phyloP scores from a whole-genome alignment of 176 grass and related monocot genomes.

The Thinopyrum elongatum region DNA sequence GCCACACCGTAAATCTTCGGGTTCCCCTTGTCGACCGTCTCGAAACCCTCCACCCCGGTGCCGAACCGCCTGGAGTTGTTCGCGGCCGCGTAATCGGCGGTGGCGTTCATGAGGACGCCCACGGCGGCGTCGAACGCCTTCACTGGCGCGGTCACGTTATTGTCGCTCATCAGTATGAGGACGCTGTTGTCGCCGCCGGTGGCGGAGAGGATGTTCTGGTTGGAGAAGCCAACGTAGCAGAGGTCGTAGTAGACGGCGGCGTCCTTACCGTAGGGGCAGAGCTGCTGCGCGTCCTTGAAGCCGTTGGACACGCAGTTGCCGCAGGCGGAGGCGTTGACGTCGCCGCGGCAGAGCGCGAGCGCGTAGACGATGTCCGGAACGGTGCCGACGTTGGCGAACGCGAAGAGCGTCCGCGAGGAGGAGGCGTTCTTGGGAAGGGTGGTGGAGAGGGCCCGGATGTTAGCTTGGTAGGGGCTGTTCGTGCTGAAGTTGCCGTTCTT shows the following conservation, averaged over 20 bases:
- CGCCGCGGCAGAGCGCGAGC: constrained; percentile 40
- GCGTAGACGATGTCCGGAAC: constrained; percentile 20
- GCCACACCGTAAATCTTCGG: constrained; percentile 44
- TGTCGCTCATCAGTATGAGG: not conserved
- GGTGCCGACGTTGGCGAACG: accelerated
- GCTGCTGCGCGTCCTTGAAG: constrained; percentile 20
- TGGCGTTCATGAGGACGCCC: constrained; percentile 10
- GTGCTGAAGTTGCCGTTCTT: not conserved
- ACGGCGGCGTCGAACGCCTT: constrained; percentile 29
- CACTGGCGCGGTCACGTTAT: constrained; percentile 14
- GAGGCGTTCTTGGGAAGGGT: constrained; percentile 22
- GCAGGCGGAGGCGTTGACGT: constrained; percentile 12
- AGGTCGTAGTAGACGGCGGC: constrained; percentile 37
- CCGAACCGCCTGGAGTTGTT: constrained; percentile 43
- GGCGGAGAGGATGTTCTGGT: constrained; percentile 34
- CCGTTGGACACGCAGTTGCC: not conserved
- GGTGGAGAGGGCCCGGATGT: not conserved
- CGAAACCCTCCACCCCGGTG: constrained; percentile 18
- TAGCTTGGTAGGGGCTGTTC: constrained; percentile 37
- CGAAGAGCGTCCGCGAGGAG: constrained; percentile 18
- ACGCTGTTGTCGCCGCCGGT: accelerated
- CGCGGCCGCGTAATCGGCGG: constrained; percentile 33
- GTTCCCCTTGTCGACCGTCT: not conserved
- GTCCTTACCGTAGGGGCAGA: not conserved
- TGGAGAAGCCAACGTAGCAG: constrained; percentile 58